Base-by-base conservation (phyloP, 768 basidiomycete species). In the Boletus reticuloceps region DNA sequence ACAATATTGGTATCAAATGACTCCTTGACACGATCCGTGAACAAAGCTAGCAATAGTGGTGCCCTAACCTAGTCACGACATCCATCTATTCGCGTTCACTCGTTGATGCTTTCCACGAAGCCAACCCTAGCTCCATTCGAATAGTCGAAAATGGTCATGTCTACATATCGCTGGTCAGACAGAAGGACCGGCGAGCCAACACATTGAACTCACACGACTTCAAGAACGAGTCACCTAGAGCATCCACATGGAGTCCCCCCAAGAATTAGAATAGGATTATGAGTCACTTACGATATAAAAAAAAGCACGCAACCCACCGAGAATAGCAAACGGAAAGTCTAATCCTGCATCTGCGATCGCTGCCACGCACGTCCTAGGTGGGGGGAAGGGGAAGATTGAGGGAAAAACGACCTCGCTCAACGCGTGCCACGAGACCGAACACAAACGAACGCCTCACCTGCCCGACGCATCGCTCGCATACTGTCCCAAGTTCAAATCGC, bases 81-180 rank as follows among this genome's bases (percentile, higher is more conserved):
- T 29, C 29, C 29, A 9, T 9, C 29, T 8, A 25, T 25, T 25
- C 22, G 22, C 22, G 29, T 40, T 51, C 48, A 64, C 20, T 51
- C 47, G 41, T 81, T 81, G 51, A 81, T 70, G 57, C 83, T 84
- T 16, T 77, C 73, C 32, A 80, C 75, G 54, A 88, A 81, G 4
- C 86, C 86, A 5, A 88, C 76, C 41, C 83, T 73, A 6, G 67
- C 78, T 0, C 72, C 76, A 32, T 80, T 74, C 6, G 79, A 74
- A 55, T 85, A 84, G 66, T 87, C 86, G 61, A 78, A 88, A 25
- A 79, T 73, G 6, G 80, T 73, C 63, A 87, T 83, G 80, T 83
- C 84, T 86, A 53, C 22, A 14, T 39, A 45, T 2, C 14, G 16
- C 10, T 20, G 41, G 6, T 59, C 53, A 61, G 56, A 14, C 13